Percentiles rank a stretch among this genome's conserved stretches.
These are phyloP conservation scores for Galerina marginata DNA, from an alignment of 768 basidiomycete genomes.

Conservation along the genomic window DNA sequence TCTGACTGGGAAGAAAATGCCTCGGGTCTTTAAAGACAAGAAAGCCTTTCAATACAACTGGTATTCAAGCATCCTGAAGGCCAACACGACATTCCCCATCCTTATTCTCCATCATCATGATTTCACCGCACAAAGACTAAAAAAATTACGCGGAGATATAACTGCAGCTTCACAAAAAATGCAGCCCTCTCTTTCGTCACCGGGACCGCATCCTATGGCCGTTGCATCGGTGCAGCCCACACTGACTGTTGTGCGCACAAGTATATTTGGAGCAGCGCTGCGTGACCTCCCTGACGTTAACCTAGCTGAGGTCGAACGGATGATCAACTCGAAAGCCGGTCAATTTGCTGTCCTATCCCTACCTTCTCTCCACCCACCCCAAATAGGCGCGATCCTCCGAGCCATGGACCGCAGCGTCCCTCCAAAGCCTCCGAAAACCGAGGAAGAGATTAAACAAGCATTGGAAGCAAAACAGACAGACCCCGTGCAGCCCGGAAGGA, in stretches of 20 bases:
- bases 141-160: slow-evolving; percentile 73
- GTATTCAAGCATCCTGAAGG: slow-evolving; percentile 74
- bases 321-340: slow-evolving; percentile 64
- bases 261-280: slow-evolving; percentile 79
- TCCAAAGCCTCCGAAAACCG: slow-evolving; percentile 55
- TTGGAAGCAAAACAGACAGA: slow-evolving; percentile 63
- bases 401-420: slow-evolving; percentile 73
- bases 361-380: slow-evolving; percentile 73
- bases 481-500: slow-evolving; percentile 71
- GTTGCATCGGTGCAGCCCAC: slow-evolving; percentile 44
- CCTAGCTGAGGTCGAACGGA: slow-evolving; percentile 48
- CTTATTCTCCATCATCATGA: slow-evolving; percentile 82
- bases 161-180: slow-evolving; percentile 55
- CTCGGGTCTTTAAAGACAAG: slow-evolving; percentile 77
- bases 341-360: slow-evolving; percentile 69
- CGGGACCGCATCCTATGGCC: slow-evolving; percentile 31
- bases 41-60: slow-evolving; percentile 84
- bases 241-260: slow-evolving; percentile 75
- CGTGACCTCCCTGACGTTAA: slow-evolving; percentile 64
- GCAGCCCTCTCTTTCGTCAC: slow-evolving; percentile 43
- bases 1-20: slow-evolving; percentile 56
- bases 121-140: slow-evolving; percentile 70
- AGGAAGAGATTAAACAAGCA: slow-evolving; percentile 54
- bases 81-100: slow-evolving; percentile 61
- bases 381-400: slow-evolving; percentile 68